A percentile compares a stretch with the other conserved stretches of the same genome.
phyloP scores from a whole-genome alignment of 2,329 filamentous ascomycete species.

The Xylariaceae sp. region DNA sequence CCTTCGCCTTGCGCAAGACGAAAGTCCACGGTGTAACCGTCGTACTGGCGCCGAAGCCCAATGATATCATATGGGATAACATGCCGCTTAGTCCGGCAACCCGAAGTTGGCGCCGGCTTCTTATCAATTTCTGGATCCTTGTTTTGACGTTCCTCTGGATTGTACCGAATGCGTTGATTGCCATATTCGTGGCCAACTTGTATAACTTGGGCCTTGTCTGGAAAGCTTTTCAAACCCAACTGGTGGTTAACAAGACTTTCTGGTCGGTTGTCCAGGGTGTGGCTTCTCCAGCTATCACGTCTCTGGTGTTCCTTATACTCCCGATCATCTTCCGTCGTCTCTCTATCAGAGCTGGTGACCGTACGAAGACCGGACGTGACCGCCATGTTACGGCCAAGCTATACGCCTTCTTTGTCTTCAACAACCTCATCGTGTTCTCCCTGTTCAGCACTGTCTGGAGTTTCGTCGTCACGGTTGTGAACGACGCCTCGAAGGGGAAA shows the following conservation, averaged over 20 bases:
- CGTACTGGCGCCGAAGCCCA: slow-evolving; percentile 74
- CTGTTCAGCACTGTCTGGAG: slow-evolving; percentile 79
- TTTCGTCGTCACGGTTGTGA: slow-evolving; percentile 62
- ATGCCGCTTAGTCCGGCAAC: slow-evolving; percentile 65
- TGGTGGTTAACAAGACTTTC: slow-evolving; percentile 56
- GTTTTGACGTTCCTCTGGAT: slow-evolving; percentile 81
- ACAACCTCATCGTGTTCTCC: slow-evolving; percentile 92
- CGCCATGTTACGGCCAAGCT: slow-evolving; percentile 85
- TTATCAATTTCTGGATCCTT: slow-evolving; percentile 80
- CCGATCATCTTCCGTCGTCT: slow-evolving; percentile 88
- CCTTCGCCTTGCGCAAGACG: slow-evolving; percentile 74
- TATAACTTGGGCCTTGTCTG: slow-evolving; percentile 75
- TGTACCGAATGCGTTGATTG: slow-evolving; percentile 87
- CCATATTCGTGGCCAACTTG: slow-evolving; percentile 86
- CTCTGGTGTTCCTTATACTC: slow-evolving; percentile 77
- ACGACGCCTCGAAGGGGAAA: slow-evolving; percentile 48
- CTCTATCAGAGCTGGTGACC: slow-evolving; percentile 76
- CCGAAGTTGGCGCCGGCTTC: slow-evolving; percentile 65
- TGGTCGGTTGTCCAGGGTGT: slow-evolving; percentile 95
- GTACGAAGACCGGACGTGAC: slow-evolving; percentile 88
- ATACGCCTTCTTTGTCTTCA: slow-evolving; percentile 95
- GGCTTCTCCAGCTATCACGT: slow-evolving; percentile 78
- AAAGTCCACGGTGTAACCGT: slow-evolving; percentile 74
- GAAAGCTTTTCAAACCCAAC: slow-evolving; percentile 62
- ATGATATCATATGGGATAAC: slow-evolving; percentile 95